Percentiles rank a stretch among this genome's conserved stretches.
These are phyloP conservation scores for Pythium vanterpoolii DNA, from an alignment of 352 stramenopile species.

Conservation along the genomic window DNA sequence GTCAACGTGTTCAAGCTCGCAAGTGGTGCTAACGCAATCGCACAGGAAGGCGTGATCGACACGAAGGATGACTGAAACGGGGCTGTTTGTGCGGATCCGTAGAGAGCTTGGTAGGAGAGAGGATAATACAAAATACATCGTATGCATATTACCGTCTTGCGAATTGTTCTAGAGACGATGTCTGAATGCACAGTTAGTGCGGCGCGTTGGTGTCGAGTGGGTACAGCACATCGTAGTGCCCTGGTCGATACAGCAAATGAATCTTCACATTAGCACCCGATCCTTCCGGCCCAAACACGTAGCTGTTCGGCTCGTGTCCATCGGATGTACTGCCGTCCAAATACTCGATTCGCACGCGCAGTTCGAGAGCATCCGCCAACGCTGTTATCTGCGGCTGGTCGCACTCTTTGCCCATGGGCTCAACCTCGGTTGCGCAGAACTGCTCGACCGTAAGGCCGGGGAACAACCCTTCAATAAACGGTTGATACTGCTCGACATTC, in stretches of 20 bases:
- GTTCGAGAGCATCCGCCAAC: slow-evolving; percentile 88
- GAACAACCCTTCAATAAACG: slow-evolving; percentile 86
- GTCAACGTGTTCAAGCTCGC: slow-evolving; percentile 91
- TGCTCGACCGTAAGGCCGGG: slow-evolving; percentile 75
- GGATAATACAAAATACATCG: not conserved
- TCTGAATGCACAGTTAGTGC: not conserved
- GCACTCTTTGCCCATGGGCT: slow-evolving; percentile 93
- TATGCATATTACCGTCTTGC: not conserved
- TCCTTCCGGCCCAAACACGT: slow-evolving; percentile 45
- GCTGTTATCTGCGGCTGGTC: slow-evolving; percentile 91
- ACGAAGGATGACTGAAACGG: slow-evolving; percentile 36
- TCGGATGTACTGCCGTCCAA: slow-evolving; percentile 80
- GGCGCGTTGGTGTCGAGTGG: slow-evolving; percentile 17
- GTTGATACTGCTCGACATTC: slow-evolving; percentile 84
- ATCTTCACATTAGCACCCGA: slow-evolving; percentile 28
- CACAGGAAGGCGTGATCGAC: slow-evolving; percentile 48
- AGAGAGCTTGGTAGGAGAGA: not conserved
- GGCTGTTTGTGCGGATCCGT: not conserved
- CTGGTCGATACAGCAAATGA: slow-evolving; percentile 91
- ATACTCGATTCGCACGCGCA: slow-evolving; percentile 92
- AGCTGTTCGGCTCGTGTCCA: slow-evolving; percentile 52
- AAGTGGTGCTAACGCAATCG: slow-evolving; percentile 79
- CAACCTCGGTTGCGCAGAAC: slow-evolving; percentile 86
- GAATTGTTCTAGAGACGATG: not conserved
- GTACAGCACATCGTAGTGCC: slow-evolving; percentile 96